These are phyloP conservation scores for Candida sp. DNA, from an alignment of 1,139 yeast genomes.

Conservation along the genomic window DNA sequence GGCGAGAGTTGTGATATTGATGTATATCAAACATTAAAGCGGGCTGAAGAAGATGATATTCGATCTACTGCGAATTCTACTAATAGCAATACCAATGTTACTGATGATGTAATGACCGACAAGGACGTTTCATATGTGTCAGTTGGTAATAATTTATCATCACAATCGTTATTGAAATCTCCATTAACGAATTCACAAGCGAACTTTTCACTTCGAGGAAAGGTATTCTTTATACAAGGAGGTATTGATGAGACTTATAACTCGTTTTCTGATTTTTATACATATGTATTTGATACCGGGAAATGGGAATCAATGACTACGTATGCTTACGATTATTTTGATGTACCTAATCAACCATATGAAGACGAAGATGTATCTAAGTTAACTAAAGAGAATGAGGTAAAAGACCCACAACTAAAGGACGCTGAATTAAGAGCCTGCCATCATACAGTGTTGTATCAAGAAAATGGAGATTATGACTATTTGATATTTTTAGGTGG, in stretches of 20 bases:
- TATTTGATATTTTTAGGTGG: slow-evolving; percentile 44
- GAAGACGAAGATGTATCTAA: slow-evolving; percentile 26
- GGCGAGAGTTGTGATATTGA: slow-evolving; percentile 19
- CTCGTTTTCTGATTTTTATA: slow-evolving; percentile 31
- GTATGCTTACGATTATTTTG: slow-evolving; percentile 35
- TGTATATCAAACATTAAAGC: slow-evolving; percentile 2
- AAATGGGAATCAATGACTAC: slow-evolving; percentile 33
- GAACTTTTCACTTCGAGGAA: slow-evolving; percentile 19
- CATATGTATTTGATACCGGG: slow-evolving; percentile 31
- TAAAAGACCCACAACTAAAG: slow-evolving; percentile 23
- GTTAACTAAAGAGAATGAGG: slow-evolving; percentile 21
- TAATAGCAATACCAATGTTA: background rate
- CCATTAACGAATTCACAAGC: background rate
- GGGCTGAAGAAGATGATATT: background rate
- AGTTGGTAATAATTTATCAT: background rate
- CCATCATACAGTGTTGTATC: slow-evolving; percentile 39
- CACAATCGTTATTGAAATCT: background rate
- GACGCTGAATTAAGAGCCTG: slow-evolving; percentile 45
- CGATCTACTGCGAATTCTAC: background rate
- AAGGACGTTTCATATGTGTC: background rate
- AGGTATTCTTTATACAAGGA: slow-evolving; percentile 38
- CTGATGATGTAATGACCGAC: background rate
- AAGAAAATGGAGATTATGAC: slow-evolving; percentile 31
- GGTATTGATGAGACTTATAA: slow-evolving; percentile 33
- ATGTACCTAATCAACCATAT: slow-evolving; percentile 20